Base-by-base conservation (phyloP, 2,329 filamentous ascomycete species). In the Capronia americana region DNA sequence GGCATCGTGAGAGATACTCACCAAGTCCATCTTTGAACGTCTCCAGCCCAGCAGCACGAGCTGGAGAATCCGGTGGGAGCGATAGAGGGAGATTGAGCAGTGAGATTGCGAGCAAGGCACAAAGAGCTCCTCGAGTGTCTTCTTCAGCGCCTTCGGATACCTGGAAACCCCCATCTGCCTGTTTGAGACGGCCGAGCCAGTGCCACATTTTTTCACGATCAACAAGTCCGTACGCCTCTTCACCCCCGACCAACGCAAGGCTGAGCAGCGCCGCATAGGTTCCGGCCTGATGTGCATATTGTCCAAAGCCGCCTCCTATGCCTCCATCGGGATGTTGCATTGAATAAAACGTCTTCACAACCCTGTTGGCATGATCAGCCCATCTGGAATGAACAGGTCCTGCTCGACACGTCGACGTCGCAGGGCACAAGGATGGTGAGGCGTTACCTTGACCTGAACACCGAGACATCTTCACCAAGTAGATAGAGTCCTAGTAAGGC, bases 51-150 rank as follows among this genome's bases (percentile, higher is more conserved):
- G 63, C 64, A 68, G 84, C 81, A 73, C 87, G 80, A 23, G 87
- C 91, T 70, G 90, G 88, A 41, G 91, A 89, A 73, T 92, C 88
- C 50, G 84, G 82, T 41, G 92, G 89, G 62, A 98, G 84, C 62
- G 92, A 87, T 57, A 96, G 84, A 17, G 95, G 95, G 56, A 99
- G 82, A 75, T 92, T 88, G 63, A 98, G 86, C 54, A 98, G 82
- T 8, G 91, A 91, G 72, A 97, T 88, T 63, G 96, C 85, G 64
- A 94, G 90, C 75, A 94, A 86, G 57, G 93, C 92, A 80, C 93
- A 97, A 81, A 96, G 99, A 61, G 93, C 93, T 69, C 94, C 95
- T 76, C 92, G 88, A 67, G 97, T 91, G 78, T 99, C 95, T 79
- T 95, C 90, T 80, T 99, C 95, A 65, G 93, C 95, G 66, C 91